Base-by-base conservation (phyloP, 371 early-diverging fungal genomes). In the Capniomyces stellatus region DNA sequence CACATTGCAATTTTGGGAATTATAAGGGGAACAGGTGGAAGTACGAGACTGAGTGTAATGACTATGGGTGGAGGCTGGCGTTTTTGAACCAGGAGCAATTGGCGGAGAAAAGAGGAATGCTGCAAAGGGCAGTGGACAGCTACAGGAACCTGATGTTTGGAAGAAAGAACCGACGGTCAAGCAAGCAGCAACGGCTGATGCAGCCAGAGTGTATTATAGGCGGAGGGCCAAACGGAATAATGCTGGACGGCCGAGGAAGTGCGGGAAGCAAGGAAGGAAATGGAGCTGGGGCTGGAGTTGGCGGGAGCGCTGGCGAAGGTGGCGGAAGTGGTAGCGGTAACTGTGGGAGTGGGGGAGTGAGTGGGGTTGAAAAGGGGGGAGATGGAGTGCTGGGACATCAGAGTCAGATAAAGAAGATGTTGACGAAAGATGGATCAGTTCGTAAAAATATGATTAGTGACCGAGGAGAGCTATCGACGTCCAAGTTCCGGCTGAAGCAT, bases 111-210 rank as follows among this genome's bases (percentile, higher is more conserved):
- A 79, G 93, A 46, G 97, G 97, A 1, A 70, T 94, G 43, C 76
- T 96, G 48, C 97, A 96, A 64, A 73, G 95, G 0, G 93, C 93
- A 1, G 97, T 96, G 0, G 95, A 96, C 64, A 85, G 83, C 30
- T 96, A 86, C 61, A 77, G 95, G 48, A 86, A 91, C 54, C 77
- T 86, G 10, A 82, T 82, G 57, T 83, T 86, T 13, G 82, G 83
- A 42, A 76, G 81, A 64, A 74, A 87, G 49, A 83, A 82, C 22
- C 73, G 89, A 41, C 74, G 90, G 25, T 81, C 89, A 0, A 78
- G 85, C 8, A 73, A 87, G 46, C 79, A 88, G 61, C 87, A 89
- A 56, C 87, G 87, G 64, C 58, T 64, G 25, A 44, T 43, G 46
- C 42, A 52, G 53, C 53, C 42, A 43, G 53, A 42, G 39, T 43